These are phyloP conservation scores for Sisymbrium irio DNA, from an alignment of 345 rosid species.

Conservation along the genomic window DNA sequence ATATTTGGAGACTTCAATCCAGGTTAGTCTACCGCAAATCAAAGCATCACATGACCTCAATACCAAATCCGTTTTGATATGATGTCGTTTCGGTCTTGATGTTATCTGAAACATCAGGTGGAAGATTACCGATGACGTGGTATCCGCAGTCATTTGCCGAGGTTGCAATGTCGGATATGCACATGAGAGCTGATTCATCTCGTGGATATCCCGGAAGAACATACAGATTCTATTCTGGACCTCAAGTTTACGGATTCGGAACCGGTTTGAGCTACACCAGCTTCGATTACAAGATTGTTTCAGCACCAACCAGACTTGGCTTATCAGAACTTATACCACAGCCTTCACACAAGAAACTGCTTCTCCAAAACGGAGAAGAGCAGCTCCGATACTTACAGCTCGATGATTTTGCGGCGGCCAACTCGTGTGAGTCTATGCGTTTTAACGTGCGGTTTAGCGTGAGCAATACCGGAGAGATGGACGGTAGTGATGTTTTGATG, in stretches of 20 bases:
- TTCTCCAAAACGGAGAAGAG: conserved; percentile 35
- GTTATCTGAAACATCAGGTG: conserved; percentile 49
- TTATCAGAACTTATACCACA: conserved; percentile 32
- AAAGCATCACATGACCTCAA: neutral
- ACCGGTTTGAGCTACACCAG: conserved; percentile 75
- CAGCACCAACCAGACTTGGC: conserved; percentile 55
- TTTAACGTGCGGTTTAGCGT: conserved; percentile 52
- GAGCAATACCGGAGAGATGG: conserved; percentile 55
- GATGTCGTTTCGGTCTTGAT: neutral
- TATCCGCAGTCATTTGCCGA: conserved; percentile 72
- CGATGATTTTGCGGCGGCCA: conserved; percentile 42
- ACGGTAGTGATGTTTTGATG: conserved; percentile 76
- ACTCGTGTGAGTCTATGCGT: conserved; percentile 51
- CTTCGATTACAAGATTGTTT: conserved; percentile 55
- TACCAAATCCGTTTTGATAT: neutral
- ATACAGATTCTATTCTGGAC: conserved; percentile 74
- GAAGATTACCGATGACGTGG: conserved; percentile 92
- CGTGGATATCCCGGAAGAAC: conserved; percentile 90
- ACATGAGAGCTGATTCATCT: conserved; percentile 72
- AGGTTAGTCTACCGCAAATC: conserved; percentile 45
- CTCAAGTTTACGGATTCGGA: conserved; percentile 63
- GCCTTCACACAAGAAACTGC: conserved; percentile 38
- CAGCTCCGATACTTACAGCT: conserved; percentile 12
- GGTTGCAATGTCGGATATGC: conserved; percentile 81
- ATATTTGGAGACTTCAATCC: conserved; percentile 85